These are phyloP conservation scores for Acidiella bohemica DNA, from an alignment of 495 filamentous ascomycete genomes.

Conservation along the genomic window DNA sequence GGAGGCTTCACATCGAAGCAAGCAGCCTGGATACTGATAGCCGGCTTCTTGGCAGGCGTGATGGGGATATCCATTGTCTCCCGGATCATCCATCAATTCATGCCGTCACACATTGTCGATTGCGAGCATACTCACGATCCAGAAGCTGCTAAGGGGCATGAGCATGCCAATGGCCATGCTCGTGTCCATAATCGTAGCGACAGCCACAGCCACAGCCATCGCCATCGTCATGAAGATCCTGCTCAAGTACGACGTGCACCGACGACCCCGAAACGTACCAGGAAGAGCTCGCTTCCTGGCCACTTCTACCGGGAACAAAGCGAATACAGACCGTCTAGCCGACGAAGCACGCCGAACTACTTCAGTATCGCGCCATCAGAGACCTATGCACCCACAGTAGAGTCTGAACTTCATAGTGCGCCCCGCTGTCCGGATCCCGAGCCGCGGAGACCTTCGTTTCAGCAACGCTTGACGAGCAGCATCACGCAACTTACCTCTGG, in stretches of 20 bases:
- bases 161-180: constrained; percentile 39
- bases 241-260: not conserved
- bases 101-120: constrained; percentile 88
- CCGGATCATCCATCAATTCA: constrained; percentile 60
- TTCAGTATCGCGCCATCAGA: not conserved
- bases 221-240: constrained; percentile 1
- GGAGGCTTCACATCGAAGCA: constrained; percentile 49
- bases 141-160: not conserved
- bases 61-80: constrained; percentile 73
- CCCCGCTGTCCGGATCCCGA: not conserved
- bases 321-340: not conserved
- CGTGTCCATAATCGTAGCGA: constrained; percentile 3
- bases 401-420: not conserved
- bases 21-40: constrained; percentile 62
- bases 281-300: constrained; percentile 12
- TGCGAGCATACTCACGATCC: constrained; percentile 69
- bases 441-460: constrained; percentile 30
- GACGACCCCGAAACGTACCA: not conserved
- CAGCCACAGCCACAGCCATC: not conserved
- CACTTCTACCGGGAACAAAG: constrained; percentile 1
- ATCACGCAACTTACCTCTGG: constrained; percentile 54
- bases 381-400: not conserved
- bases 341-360: constrained; percentile 4
- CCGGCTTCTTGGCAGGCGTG: constrained; percentile 68
- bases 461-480: constrained; percentile 32